Conservation (phyloP, 192 early-diverging fungal species). For the Coemansia sp. region DNA sequence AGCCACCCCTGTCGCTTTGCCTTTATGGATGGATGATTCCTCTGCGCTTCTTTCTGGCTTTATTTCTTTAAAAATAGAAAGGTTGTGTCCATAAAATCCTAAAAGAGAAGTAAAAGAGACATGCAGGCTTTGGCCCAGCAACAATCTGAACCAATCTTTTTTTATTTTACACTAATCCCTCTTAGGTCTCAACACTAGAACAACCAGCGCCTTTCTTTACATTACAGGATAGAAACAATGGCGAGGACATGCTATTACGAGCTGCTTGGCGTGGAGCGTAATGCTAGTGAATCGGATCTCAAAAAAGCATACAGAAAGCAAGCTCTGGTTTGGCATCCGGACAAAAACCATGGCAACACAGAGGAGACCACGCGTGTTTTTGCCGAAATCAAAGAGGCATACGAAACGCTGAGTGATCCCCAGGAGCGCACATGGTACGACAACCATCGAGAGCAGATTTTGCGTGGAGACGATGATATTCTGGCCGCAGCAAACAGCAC, state of each 20-base stretch:
- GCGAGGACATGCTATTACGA: slow-evolving; percentile 87
- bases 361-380: slow-evolving; percentile 88
- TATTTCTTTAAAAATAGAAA: no score
- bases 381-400: slow-evolving; percentile 88
- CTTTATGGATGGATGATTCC: no score
- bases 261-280: slow-evolving; percentile 76
- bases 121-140: no score
- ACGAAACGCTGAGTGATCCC: slow-evolving; percentile 89
- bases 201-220: background rate
- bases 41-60: no score
- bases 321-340: slow-evolving; percentile 81
- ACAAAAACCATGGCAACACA: slow-evolving; percentile 82
- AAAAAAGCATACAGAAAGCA: slow-evolving; percentile 85
- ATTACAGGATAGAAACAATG: slow-evolving; percentile 21
- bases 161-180: no score
- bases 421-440: slow-evolving; percentile 98
- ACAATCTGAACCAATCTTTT: no score
- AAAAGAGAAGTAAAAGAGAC: no score
- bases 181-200: no score
- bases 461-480: slow-evolving; percentile 67
- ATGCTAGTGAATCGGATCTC: slow-evolving; percentile 71
- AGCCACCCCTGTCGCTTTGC: no score
- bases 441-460: slow-evolving; percentile 87
- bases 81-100: no score
- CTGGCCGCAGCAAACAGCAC: slow-evolving; percentile 20